phyloP scores from a whole-genome alignment of 345 rosid species.

The Rhodamnia argentea region DNA sequence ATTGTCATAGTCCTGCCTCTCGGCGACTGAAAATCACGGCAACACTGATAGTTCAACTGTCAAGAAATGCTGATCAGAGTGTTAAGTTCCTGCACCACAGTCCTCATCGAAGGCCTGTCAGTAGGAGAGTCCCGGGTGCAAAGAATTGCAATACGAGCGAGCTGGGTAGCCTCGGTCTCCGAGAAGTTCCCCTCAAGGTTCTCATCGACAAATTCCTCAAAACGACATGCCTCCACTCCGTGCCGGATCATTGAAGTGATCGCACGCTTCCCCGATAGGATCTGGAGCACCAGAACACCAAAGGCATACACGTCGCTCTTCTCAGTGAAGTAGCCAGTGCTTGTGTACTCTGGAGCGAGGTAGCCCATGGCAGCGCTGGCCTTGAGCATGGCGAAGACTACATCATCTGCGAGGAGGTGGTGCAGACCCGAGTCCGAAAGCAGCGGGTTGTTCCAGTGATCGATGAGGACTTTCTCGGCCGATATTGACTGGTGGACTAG shows the following conservation, averaged over 20 bases:
- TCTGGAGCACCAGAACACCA: constrained; percentile 67
- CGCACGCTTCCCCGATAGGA: constrained; percentile 62
- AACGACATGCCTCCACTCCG: constrained; percentile 38
- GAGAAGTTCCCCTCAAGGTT: constrained; percentile 56
- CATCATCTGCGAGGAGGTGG: constrained; percentile 81
- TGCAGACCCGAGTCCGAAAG: constrained; percentile 82
- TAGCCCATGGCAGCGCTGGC: constrained; percentile 99
- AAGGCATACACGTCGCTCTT: constrained; percentile 85
- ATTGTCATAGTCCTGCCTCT: neutral
- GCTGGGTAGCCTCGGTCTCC: constrained; percentile 47
- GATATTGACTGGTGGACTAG: constrained; percentile 79
- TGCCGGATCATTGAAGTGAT: constrained; percentile 32
- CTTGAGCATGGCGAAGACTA: constrained; percentile 81
- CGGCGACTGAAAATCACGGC: neutral
- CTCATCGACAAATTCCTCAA: constrained; percentile 53
- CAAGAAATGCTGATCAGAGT: neutral
- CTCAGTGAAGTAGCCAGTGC: constrained; percentile 83
- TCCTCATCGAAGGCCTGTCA: constrained; percentile 65
- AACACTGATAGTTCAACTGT: neutral
- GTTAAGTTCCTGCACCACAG: constrained; percentile 53
- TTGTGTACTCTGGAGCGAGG: constrained; percentile 89
- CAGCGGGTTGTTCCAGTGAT: constrained; percentile 53
- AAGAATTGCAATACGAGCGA: constrained; percentile 46
- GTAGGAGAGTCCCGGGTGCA: constrained; percentile 69
- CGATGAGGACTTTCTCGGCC: constrained; percentile 73